Evolutionary conservation across 345 rosid species (phyloP), one percentile per base, ranked within the genome.

Genomic region (Gossypium bickii): DNA sequence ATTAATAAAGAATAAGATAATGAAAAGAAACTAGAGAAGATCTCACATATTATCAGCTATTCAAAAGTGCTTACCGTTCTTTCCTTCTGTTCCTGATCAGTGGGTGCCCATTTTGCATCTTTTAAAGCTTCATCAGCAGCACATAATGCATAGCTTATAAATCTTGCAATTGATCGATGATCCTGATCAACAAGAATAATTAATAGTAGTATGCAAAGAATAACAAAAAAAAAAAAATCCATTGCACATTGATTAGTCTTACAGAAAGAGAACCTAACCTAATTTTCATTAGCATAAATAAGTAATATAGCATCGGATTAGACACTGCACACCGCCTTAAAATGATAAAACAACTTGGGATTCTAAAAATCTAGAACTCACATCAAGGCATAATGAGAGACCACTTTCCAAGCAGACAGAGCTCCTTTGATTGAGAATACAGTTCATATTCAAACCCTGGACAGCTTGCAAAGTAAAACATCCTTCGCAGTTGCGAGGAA

Each of bases 71-170:
- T 63, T 87, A 92, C 98, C 87, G 97, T 94, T 86, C 84, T 87
- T 77, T 87, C 95, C 78, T 87, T 92, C 62, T 89, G 84, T 62
- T 90, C 96, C 81, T 87, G 92, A 67, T 84, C 80, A 22, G 85
- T 79, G 62, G 94, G 91, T 66, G 77, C 67, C 99, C 98, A 92
- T 12, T 89, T 83, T 75, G 97, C 99, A 85, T 94, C 98, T 77
- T 82, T 85, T 66, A 91, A 78, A 55, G 98, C 98, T 87, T 94
- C 97, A 79, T 91, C 96, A 72, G 94, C 89, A 25, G 98, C 98
- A 83, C 98, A 92, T 45, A 92, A 76, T 8, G 98, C 98, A 83
- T 92, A 94, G 45, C 87, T 92, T 66, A 92, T 94, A 74, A 92
- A 94, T 77, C 92, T 92, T 49, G 93, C 80, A 76, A 90, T 84